These are phyloP conservation scores for Pholiota adiposa DNA, from an alignment of 1,284 basidiomycete species.

Conservation along the genomic window DNA sequence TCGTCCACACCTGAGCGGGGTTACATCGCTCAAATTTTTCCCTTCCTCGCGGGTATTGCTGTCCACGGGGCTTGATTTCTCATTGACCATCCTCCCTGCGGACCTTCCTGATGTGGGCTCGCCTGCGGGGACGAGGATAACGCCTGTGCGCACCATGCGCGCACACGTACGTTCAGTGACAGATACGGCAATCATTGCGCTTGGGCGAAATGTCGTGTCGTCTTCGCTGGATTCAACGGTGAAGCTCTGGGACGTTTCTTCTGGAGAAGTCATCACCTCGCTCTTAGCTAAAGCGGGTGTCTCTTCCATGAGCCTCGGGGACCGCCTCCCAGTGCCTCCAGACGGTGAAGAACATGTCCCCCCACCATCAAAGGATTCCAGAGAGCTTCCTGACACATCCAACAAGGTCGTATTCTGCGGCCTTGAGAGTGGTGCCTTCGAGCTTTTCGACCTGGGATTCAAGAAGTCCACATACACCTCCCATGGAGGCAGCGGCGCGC, in stretches of 20 bases:
- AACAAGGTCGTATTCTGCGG: slow-evolving; percentile 58
- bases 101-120: slow-evolving; percentile 40
- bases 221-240: slow-evolving; percentile 70
- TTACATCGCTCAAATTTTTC: slow-evolving; percentile 63
- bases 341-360: slow-evolving; percentile 26
- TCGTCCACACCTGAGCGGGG: slow-evolving; percentile 57
- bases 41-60: slow-evolving; percentile 68
- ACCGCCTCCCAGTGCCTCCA: slow-evolving; percentile 29
- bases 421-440: slow-evolving; percentile 59
- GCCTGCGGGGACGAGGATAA: slow-evolving; percentile 32
- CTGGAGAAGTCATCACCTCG: slow-evolving; percentile 50
- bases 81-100: slow-evolving; percentile 63
- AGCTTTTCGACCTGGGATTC: slow-evolving; percentile 60
- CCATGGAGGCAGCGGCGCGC: slow-evolving; percentile 31
- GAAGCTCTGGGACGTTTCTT: slow-evolving; percentile 76
- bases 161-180: slow-evolving; percentile 73
- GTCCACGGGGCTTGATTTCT: slow-evolving; percentile 65
- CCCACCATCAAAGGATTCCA: slow-evolving; percentile 33
- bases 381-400: slow-evolving; percentile 50
- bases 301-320: slow-evolving; percentile 48
- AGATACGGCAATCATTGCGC: slow-evolving; percentile 61
- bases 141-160: slow-evolving; percentile 62
- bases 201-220: slow-evolving; percentile 68
- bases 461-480: slow-evolving; percentile 50
- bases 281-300: slow-evolving; percentile 45